Evolutionary conservation across 805 yeast genomes (phyloP).

Genomic region (Myxozyma melibiosi): DNA sequence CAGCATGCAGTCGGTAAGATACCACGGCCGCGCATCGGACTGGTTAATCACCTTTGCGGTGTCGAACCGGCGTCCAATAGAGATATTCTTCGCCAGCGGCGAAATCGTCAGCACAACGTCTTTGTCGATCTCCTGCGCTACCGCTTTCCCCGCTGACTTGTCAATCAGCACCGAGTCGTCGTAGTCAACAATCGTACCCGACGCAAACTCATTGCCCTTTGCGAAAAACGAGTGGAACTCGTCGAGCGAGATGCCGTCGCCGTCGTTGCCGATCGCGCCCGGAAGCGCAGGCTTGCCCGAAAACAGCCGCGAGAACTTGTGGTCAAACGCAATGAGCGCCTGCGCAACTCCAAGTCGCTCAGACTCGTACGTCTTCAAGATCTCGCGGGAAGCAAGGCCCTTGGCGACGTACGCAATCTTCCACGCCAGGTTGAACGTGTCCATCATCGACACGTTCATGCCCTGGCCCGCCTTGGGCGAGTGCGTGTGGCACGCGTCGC

Average conservation of each 20-base stretch:
- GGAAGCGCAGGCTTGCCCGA: constrained; percentile 40
- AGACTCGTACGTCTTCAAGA: constrained; percentile 40
- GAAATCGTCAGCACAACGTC: constrained; percentile 1
- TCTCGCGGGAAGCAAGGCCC: constrained; percentile 36
- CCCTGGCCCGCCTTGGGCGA: constrained; percentile 45
- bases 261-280: constrained; percentile 19
- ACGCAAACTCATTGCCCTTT: constrained; percentile 41
- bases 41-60: constrained; percentile 37
- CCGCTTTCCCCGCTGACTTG: constrained; percentile 10
- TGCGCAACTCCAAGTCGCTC: constrained; percentile 41
- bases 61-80: constrained; percentile 40
- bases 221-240: constrained; percentile 40
- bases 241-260: constrained; percentile 40
- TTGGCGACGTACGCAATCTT: constrained; percentile 42
- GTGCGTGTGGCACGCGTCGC: constrained; percentile 38
- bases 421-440: constrained; percentile 43
- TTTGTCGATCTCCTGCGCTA: not conserved
- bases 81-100: constrained; percentile 36
- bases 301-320: constrained; percentile 39
- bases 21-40: constrained; percentile 38
- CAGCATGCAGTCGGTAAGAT: constrained; percentile 36
- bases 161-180: constrained; percentile 33
- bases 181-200: constrained; percentile 43
- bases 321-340: constrained; percentile 42
- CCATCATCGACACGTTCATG: constrained; percentile 42